phyloP scores from a whole-genome alignment of 192 early-diverging fungal genomes.

The Backusella macrospora region DNA sequence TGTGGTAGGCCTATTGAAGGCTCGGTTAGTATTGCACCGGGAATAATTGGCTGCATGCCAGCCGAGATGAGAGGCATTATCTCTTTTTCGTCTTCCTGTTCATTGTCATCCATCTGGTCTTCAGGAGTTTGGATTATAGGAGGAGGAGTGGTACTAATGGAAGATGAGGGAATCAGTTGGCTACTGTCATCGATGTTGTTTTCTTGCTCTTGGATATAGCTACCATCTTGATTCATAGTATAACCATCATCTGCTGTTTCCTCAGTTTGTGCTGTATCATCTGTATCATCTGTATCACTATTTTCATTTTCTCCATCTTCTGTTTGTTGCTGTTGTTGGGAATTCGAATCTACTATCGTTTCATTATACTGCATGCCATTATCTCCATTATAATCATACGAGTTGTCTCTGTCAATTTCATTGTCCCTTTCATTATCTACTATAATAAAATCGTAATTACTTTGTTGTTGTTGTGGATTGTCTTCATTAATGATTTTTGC shows the following conservation, averaged over 20 bases:
- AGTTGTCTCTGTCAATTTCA: conserved; percentile 6
- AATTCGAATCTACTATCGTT: neutral
- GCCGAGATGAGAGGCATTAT: neutral
- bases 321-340: neutral
- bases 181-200: neutral
- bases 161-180: neutral
- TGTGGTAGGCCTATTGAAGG: neutral
- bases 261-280: neutral
- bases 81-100: neutral
- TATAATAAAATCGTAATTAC: neutral
- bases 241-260: neutral
- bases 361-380: neutral
- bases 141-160: neutral
- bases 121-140: neutral
- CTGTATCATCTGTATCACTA: too few relatives aligned
- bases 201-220: neutral
- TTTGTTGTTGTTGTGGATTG: neutral
- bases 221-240: neutral
- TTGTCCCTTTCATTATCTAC: neutral
- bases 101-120: neutral
- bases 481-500: neutral
- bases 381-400: neutral
- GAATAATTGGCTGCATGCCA: neutral
- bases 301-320: neutral
- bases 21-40: neutral